phyloP scores from a whole-genome alignment of 805 yeast genomes.

The Candida xiaguanensis region DNA sequence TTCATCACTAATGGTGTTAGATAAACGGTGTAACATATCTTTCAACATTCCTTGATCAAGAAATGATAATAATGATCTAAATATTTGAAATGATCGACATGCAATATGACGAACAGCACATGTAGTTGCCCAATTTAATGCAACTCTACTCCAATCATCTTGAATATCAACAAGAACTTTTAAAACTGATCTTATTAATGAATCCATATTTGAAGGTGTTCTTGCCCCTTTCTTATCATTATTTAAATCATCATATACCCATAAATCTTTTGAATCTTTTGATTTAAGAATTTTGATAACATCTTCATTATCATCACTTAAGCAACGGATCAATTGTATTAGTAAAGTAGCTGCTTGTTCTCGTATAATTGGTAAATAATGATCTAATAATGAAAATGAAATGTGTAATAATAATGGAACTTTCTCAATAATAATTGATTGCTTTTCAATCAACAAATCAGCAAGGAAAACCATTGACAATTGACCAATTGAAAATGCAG shows the following conservation, averaged over 20 bases:
- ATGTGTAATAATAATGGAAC: constrained; percentile 77
- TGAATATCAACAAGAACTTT: constrained; percentile 57
- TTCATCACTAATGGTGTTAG: constrained; percentile 90
- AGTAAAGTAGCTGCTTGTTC: constrained; percentile 79
- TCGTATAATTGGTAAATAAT: constrained; percentile 77
- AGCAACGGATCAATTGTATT: constrained; percentile 65
- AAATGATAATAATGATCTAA: constrained; percentile 76
- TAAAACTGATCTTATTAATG: constrained; percentile 59
- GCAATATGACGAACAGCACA: constrained; percentile 97
- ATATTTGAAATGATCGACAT: constrained; percentile 91
- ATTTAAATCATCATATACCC: constrained; percentile 86
- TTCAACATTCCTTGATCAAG: constrained; percentile 85
- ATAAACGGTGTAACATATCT: constrained; percentile 89
- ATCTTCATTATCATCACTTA: constrained; percentile 52
- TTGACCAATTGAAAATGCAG: constrained; percentile 84
- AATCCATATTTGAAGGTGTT: constrained; percentile 84
- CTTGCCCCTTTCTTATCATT: constrained; percentile 73
- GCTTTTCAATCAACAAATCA: constrained; percentile 68
- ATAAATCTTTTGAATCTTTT: constrained; percentile 45
- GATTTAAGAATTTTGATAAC: constrained; percentile 57
- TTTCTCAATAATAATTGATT: constrained; percentile 55
- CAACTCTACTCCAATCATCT: constrained; percentile 78
- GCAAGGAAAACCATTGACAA: constrained; percentile 80
- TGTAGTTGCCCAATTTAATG: constrained; percentile 93
- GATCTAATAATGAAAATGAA: constrained; percentile 78